A percentile compares a stretch with the other conserved stretches of the same genome.
These are phyloP conservation scores for Fraxinus ornus DNA, from an alignment of 305 asterid genomes.

Conservation along the genomic window DNA sequence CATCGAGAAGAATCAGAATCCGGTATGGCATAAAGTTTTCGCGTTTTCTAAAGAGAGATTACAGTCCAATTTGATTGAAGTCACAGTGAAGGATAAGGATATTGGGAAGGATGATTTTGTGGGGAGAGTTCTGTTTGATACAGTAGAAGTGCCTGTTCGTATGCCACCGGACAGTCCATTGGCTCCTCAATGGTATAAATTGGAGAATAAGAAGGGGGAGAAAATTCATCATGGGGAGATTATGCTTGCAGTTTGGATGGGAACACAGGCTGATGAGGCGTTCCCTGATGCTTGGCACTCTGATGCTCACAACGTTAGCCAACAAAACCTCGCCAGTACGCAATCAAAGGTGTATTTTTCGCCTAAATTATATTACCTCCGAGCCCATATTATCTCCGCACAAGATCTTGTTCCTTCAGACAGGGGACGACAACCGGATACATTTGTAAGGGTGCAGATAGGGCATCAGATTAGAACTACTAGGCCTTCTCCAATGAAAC, in stretches of 20 bases:
- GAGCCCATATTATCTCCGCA: constrained; percentile 72
- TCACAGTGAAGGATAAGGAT: constrained; percentile 74
- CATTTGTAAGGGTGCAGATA: constrained; percentile 58
- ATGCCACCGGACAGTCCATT: constrained; percentile 91
- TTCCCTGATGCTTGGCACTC: constrained; percentile 94
- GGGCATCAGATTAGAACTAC: constrained; percentile 70
- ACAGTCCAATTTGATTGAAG: constrained; percentile 70
- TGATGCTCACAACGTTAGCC: constrained; percentile 69
- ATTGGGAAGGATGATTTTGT: constrained; percentile 70
- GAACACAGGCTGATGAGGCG: constrained; percentile 95
- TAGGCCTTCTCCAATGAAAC: constrained; percentile 46
- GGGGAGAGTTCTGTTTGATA: constrained; percentile 63
- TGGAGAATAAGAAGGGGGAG: constrained; percentile 61
- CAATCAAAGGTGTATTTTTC: constrained; percentile 82
- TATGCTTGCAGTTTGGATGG: constrained; percentile 95
- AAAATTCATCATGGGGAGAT: constrained; percentile 59
- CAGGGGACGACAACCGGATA: constrained; percentile 44
- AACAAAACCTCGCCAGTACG: constrained; percentile 52
- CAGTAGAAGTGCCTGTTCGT: constrained; percentile 60
- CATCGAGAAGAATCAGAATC: constrained; percentile 68
- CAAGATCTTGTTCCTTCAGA: constrained; percentile 81
- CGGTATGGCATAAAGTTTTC: constrained; percentile 67
- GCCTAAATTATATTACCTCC: constrained; percentile 67
- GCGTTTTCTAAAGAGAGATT: constrained; percentile 77
- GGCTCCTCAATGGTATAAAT: constrained; percentile 83